Evolutionary conservation across 495 filamentous ascomycete genomes (phyloP).

Genomic region (Xeromyces bisporus): DNA sequence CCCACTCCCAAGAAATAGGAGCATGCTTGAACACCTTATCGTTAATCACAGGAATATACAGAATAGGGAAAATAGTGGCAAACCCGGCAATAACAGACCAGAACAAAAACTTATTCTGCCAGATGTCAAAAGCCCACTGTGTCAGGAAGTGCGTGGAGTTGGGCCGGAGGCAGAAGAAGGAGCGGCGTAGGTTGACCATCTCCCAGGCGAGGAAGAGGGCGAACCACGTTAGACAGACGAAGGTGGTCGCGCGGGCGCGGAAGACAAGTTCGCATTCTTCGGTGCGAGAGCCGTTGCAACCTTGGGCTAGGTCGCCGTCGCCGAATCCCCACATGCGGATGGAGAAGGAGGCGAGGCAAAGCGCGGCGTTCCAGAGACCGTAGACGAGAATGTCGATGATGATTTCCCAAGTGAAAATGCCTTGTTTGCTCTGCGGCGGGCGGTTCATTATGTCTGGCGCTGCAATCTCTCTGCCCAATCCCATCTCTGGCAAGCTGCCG

Average conservation of each 20-base stretch:
- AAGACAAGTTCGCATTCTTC: constrained; percentile 38
- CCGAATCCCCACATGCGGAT: constrained; percentile 42
- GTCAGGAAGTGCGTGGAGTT: constrained; percentile 29
- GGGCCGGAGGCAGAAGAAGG: constrained; percentile 46
- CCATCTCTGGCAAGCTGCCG: constrained; percentile 45
- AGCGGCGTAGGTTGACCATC: constrained; percentile 44
- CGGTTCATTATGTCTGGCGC: constrained; percentile 42
- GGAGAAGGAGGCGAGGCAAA: constrained; percentile 40
- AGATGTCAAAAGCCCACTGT: constrained; percentile 38
- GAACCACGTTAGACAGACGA: constrained; percentile 47
- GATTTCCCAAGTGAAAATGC: constrained; percentile 43
- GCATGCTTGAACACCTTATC: constrained; percentile 46
- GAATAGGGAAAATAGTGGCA: constrained; percentile 45
- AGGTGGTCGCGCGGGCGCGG: constrained; percentile 45
- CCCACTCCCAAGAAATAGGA: constrained; percentile 52
- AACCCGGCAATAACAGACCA: constrained; percentile 46
- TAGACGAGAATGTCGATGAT: constrained; percentile 44
- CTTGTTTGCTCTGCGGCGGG: constrained; percentile 38
- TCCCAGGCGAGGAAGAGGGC: constrained; percentile 50
- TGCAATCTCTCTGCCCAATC: constrained; percentile 45
- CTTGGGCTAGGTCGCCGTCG: constrained; percentile 34
- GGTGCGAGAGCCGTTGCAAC: constrained; percentile 36
- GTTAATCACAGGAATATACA: constrained; percentile 53
- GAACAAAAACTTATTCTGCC: constrained; percentile 53
- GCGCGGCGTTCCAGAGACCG: constrained; percentile 40